Evolutionary conservation across 805 yeast species (phyloP).

Genomic region (Citeromyces nyonsensis): DNA sequence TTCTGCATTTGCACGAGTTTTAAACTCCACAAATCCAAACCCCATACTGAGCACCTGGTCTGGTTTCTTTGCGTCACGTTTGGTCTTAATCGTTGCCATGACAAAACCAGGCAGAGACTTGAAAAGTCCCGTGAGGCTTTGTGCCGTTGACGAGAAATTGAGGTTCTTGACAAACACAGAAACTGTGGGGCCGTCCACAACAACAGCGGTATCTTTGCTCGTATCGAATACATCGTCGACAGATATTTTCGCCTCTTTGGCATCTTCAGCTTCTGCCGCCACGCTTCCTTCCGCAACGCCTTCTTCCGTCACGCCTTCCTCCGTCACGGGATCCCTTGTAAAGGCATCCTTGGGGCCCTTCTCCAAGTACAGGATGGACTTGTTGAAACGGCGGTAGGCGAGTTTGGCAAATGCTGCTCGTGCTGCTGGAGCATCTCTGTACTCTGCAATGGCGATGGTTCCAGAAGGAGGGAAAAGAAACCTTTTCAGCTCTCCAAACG

Average conservation of each 20-base stretch:
- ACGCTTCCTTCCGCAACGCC: slow-evolving; percentile 13
- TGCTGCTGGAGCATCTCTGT: slow-evolving; percentile 67
- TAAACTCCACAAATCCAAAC: slow-evolving; percentile 90
- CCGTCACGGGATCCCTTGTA: slow-evolving; percentile 33
- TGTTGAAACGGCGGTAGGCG: slow-evolving; percentile 78
- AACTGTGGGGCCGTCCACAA: slow-evolving; percentile 56
- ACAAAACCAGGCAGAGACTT: slow-evolving; percentile 65
- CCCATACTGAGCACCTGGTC: slow-evolving; percentile 84
- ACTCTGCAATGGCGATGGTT: slow-evolving; percentile 88
- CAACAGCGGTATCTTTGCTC: slow-evolving; percentile 11
- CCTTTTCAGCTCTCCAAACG: slow-evolving; percentile 67
- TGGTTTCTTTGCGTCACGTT: slow-evolving; percentile 68
- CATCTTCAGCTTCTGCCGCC: slow-evolving; percentile 17
- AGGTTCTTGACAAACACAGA: slow-evolving; percentile 87
- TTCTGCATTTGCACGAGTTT: slow-evolving; percentile 61
- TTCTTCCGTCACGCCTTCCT: slow-evolving; percentile 17
- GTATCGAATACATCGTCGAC: slow-evolving; percentile 27
- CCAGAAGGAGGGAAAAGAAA: slow-evolving; percentile 93
- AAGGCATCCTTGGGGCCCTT: slow-evolving; percentile 85
- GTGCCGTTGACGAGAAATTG: slow-evolving; percentile 63
- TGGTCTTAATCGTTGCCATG: slow-evolving; percentile 69
- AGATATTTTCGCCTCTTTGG: slow-evolving; percentile 25
- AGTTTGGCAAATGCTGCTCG: slow-evolving; percentile 81
- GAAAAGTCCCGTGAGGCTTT: slow-evolving; percentile 44
- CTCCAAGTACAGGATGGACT: slow-evolving; percentile 77